Base-by-base conservation (phyloP, 2,329 filamentous ascomycete genomes). In the Penicillium rolfsii region DNA sequence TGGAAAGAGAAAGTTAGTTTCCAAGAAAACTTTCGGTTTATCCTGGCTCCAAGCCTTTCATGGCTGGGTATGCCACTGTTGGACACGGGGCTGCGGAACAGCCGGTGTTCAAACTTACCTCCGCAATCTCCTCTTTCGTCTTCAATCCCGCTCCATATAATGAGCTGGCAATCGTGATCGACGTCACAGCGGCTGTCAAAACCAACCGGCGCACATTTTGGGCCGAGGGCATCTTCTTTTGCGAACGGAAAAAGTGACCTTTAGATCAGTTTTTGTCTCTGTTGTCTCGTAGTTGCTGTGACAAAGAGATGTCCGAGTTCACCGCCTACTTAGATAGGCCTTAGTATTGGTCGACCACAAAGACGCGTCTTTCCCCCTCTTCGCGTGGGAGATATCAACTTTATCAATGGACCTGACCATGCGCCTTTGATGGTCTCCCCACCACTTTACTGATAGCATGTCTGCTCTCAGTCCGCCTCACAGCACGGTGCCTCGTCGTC, bases 81-180 rank as follows among this genome's bases (percentile, higher is more conserved):
- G 5, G 46, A 49, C 46, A 49, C 12, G 24, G 36, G 24, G 24
- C 8, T 41, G 38, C 26, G n/a, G 40, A 33, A 30, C 26, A 30
- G 28, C n/a, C 28, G 30, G 53, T 22, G n/a, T 26, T n/a, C 52
- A n/a, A 43, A 30, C 64, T 63, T 43, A 87, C 85, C 78, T 85
- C 73, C 57, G 79, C 78, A 40, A 77, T 72, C 53, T 87, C 82
- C 63, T 81, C 77, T 35, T 80, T 74, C 3, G 79, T 82, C 71
- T 87, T 87, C 61, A 88, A 64, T 6, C 82, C 81, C 22, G 87
- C 86, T 26, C 87, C 87, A 67, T 87, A 88, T 63, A 84, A 79
- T 5, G 84, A 80, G 55, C 86, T 86, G 1, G 81, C 81, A 6
- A 83, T 82, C 1, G 85, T 87, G 50, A 87, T 81, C 16, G 83